Evolutionary conservation across 2,329 filamentous ascomycete genomes (phyloP).

Genomic region (Ophiostoma sp.): DNA sequence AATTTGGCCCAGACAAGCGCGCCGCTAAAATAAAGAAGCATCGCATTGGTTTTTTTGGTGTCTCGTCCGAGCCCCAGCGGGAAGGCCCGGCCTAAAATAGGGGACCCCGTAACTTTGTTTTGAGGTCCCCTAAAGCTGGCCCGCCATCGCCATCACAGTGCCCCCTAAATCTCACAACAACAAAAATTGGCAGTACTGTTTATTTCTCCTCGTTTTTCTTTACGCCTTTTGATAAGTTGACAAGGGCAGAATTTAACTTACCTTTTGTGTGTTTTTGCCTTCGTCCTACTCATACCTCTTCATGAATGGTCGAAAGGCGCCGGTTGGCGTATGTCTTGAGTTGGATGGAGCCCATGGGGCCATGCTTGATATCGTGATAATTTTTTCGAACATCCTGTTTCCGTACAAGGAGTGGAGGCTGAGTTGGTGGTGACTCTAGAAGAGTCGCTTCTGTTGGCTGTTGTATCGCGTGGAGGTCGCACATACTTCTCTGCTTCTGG

Average conservation of each 20-base stretch:
- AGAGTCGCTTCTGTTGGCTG: not conserved
- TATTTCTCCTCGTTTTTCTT: too few relatives aligned
- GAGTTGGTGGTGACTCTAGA: not conserved
- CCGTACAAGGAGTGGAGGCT: not conserved
- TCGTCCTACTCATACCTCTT: not conserved
- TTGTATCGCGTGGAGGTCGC: not conserved
- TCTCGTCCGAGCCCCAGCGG: not conserved
- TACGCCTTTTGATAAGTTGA: too few relatives aligned
- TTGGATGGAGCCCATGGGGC: not conserved
- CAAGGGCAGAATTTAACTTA: not conserved
- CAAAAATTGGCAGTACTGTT: too few relatives aligned
- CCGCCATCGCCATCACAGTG: not conserved
- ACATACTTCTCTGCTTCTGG: not conserved
- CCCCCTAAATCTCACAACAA: not conserved
- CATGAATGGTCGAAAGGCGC: not conserved
- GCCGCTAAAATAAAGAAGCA: constrained; percentile 4
- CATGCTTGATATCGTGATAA: not conserved
- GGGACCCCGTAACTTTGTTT: constrained; percentile 1
- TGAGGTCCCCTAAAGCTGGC: not conserved
- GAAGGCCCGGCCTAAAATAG: not conserved
- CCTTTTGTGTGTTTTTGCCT: not conserved
- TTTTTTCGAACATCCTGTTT: not conserved
- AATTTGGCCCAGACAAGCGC: not conserved
- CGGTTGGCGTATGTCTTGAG: not conserved
- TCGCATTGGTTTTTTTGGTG: not conserved